Evolutionary conservation across 805 yeast species (phyloP), one percentile per base, ranked within the genome.

Genomic region (Kuraishia floccosa): DNA sequence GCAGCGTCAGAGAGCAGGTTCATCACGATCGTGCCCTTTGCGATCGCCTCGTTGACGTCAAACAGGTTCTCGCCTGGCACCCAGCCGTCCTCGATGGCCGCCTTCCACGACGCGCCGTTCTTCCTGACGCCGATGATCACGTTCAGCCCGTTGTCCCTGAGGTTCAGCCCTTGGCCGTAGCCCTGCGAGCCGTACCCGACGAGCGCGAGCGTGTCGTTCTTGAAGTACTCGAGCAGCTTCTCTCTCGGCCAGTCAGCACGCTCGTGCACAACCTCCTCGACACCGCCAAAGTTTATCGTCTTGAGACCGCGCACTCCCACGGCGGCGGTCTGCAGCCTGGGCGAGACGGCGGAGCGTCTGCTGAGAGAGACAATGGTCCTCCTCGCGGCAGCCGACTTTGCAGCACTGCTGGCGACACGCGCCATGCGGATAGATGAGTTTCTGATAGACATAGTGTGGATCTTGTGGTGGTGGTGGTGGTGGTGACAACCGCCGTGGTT

Each of bases 161-260:
- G 70, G 86, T 91, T 91, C 52, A 91, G 77, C 67, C 96, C 97
- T 73, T 91, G 98, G 60, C 98, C 98, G 75, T 91, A 89, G 74
- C 98, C 98, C 72, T 91, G 98, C 46, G 98, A 89, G 59, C 98
- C 98, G 78, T 91, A 91, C 66, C 98, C 98, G 49, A 91, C 87
- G 56, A 91, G 68, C 47, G 98, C 97, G 56, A 91, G 70, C 39
- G 98, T 91, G 63, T 91, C 97, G 65, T 87, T 70, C 76, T 91
- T 89, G 86, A 91, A 91, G 76, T 87, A 91, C 54, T 85, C 87
- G 42, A 79, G 73, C 54, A 91, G 72, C 72, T 83, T 89, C 69
- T 89, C 97, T 62, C 80, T 74, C 66, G 98, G 98, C 98, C 98
- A 91, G 82, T 91, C 98, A 52, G 86, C 79, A 68, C 98, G 84